Evolutionary conservation across 306 rosid species (phyloP), one percentile per base, ranked within the genome.

Genomic region (Lagenaria siceraria): DNA sequence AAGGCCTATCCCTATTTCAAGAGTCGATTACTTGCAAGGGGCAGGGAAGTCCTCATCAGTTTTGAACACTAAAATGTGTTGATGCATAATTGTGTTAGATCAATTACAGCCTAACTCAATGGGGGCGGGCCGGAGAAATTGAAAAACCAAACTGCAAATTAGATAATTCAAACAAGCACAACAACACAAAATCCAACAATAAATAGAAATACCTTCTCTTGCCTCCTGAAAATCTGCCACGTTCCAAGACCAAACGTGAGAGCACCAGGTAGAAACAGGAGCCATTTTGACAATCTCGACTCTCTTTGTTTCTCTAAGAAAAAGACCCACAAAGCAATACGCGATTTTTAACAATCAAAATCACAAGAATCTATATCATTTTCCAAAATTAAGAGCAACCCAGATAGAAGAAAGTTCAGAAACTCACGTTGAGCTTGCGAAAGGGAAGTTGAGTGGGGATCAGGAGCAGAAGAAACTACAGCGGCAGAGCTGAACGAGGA

Each of bases 171-270:
- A 72, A 72, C 76, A 27, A 38, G 43, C 53, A 49, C 13, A 24
- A 49, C 13, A 24, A 40, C 13, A 56, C 24, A 55, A n/a, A 15
- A 2, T 17, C 65, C 21, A 22, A 46, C 49, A 51, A 25, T 40
- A 21, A 40, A 38, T 11, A 10, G 12, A 80, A 18, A 15, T 64
- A 87, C 99, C 96, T 95, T 95, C 0, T 95, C 97, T 78, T 90
- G 87, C 88, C 97, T 89, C 85, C 99, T 90, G 64, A 90, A 58
- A 79, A 95, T 82, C 86, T 95, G 97, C 98, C 99, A 95, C 63
- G 93, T 95, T 18, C 99, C 99, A 79, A 95, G 97, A 33, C 98
- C 99, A 90, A 95, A 92, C 54, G 93, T 81, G 62, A 92, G 84
- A 60, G 92, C 99, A 52, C 99, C 97, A 70, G 99, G 99, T 51